Conservation (phyloP, 2,329 filamentous ascomycete genomes). For the Claviceps spartinae region DNA sequence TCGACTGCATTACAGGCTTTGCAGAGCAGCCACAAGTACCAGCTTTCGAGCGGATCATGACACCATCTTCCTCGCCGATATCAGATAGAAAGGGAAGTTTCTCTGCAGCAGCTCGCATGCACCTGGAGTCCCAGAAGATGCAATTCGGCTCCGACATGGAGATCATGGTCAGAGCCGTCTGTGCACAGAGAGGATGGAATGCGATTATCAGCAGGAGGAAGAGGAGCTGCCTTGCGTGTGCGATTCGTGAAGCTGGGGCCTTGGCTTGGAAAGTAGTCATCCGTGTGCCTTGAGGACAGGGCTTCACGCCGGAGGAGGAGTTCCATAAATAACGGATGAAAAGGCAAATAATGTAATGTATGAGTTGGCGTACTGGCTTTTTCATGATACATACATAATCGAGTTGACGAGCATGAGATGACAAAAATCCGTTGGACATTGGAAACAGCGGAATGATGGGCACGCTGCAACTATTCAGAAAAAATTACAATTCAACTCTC, state of each 20-base stretch:
- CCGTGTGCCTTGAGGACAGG: conserved; percentile 29
- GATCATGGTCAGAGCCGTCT: conserved; percentile 57
- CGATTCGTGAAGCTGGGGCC: conserved; percentile 60
- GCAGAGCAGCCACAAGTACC: conserved; percentile 34
- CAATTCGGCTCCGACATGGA: conserved; percentile 54
- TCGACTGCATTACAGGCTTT: conserved; percentile 49
- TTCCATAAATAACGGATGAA: not conserved
- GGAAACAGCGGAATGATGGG: not conserved
- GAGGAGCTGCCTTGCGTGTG: conserved; percentile 59
- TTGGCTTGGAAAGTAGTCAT: conserved; percentile 57
- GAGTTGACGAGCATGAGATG: not conserved
- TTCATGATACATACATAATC: not conserved
- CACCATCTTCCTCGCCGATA: conserved; percentile 15
- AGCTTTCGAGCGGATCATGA: conserved; percentile 23
- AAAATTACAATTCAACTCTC: no score
- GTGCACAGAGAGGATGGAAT: conserved; percentile 61
- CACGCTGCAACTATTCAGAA: no score
- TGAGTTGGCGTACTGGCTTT: not conserved
- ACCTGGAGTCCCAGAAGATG: conserved; percentile 40
- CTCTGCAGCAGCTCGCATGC: conserved; percentile 37
- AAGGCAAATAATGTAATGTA: not conserved
- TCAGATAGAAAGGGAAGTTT: conserved; percentile 23
- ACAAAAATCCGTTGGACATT: not conserved
- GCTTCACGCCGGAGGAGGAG: not conserved
- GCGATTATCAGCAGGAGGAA: conserved; percentile 54